These are phyloP conservation scores for Crepidotus sp. DNA, from an alignment of 1,284 basidiomycete species.

Conservation along the genomic window DNA sequence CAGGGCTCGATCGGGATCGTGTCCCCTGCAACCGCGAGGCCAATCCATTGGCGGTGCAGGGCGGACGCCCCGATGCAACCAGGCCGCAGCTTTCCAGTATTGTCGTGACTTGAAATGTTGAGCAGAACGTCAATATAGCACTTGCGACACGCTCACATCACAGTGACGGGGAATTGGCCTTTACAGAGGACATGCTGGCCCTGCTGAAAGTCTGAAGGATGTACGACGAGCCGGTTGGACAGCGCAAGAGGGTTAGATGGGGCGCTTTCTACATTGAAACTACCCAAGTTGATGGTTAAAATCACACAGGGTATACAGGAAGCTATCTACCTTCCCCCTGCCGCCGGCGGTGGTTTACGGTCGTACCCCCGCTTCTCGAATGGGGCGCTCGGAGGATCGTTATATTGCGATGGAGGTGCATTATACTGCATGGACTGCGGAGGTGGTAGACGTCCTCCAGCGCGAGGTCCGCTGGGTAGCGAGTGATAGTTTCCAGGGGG, in stretches of 20 bases:
- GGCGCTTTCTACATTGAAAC: conserved; percentile 48
- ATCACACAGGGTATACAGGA: neutral
- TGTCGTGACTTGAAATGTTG: conserved; percentile 52
- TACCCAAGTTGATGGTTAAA: too few relatives aligned
- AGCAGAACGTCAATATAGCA: conserved; percentile 1
- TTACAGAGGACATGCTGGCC: conserved; percentile 74
- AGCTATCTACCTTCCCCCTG: conserved; percentile 32
- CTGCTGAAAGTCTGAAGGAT: conserved; percentile 65
- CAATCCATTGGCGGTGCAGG: conserved; percentile 80
- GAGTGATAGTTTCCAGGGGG: conserved; percentile 10
- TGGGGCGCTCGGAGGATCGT: conserved; percentile 39
- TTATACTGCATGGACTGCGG: conserved; percentile 31
- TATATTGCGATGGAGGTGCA: conserved; percentile 37
- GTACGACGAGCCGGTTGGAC: conserved; percentile 75
- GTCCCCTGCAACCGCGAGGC: conserved; percentile 73
- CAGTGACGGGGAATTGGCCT: conserved; percentile 58
- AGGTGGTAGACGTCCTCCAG: conserved; percentile 18
- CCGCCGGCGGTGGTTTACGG: conserved; percentile 28
- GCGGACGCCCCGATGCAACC: conserved; percentile 61
- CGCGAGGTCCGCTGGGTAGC: conserved; percentile 16
- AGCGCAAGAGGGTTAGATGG: conserved; percentile 65
- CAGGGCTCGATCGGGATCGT: conserved; percentile 62
- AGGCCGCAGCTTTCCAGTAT: conserved; percentile 55
- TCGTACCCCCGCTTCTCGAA: conserved; percentile 45
- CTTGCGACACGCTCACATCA: conserved; percentile 41